Conservation (phyloP, 306 rosid genomes). For the Alnus rubra region DNA sequence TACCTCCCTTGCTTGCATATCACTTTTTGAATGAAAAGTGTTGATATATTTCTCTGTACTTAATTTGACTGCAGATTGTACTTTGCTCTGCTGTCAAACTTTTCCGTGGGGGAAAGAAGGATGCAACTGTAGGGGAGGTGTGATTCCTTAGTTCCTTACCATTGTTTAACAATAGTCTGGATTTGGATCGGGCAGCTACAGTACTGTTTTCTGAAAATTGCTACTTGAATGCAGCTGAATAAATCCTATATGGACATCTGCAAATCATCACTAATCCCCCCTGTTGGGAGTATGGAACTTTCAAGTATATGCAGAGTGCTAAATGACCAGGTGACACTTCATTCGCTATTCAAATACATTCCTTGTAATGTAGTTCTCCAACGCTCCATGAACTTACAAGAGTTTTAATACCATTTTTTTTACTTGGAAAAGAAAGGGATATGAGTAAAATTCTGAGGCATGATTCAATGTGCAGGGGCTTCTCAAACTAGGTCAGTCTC, state of each 20-base stretch:
- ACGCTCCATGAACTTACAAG: neutral
- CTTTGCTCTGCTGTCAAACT: conserved; percentile 81
- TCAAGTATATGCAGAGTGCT: conserved; percentile 80
- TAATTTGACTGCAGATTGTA: conserved; percentile 52
- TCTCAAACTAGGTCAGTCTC: conserved; percentile 70
- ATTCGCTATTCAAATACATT: neutral
- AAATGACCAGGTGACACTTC: conserved; percentile 73
- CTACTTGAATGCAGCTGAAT: conserved; percentile 59
- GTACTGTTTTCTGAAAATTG: conserved; percentile 9
- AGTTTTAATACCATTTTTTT: neutral
- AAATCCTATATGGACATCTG: conserved; percentile 66
- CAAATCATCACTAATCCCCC: conserved; percentile 63
- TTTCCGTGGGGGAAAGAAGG: conserved; percentile 73
- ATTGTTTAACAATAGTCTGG: neutral
- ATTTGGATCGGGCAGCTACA: neutral
- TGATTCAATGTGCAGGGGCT: conserved; percentile 62
- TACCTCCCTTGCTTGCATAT: neutral
- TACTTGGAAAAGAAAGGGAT: neutral
- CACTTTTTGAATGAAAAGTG: neutral
- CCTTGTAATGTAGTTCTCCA: neutral
- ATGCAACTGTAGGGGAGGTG: conserved; percentile 76
- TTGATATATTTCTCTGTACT: conserved; percentile 11
- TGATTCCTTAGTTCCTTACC: conserved; percentile 26
- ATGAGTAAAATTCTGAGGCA: neutral
- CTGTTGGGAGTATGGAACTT: conserved; percentile 69